Conservation (phyloP, 306 rosid genomes). For the Cicer arietinum region DNA sequence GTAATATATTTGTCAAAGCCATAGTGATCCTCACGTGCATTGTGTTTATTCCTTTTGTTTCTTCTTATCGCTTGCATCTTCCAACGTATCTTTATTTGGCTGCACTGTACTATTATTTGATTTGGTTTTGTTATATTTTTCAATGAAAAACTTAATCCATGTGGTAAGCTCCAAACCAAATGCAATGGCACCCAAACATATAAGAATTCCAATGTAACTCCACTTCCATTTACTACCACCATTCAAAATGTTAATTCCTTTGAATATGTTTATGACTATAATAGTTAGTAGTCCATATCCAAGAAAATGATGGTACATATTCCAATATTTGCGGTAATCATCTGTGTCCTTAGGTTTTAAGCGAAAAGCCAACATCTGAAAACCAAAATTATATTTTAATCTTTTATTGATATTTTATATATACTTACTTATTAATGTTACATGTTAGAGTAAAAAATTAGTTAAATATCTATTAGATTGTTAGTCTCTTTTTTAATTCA, state of each 20-base stretch:
- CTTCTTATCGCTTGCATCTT: not conserved
- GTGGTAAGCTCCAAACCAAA: slow-evolving; percentile 58
- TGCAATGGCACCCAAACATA: slow-evolving; percentile 42
- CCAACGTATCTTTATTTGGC: not conserved
- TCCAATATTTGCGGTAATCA: slow-evolving; percentile 76
- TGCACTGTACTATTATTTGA: too few relatives aligned
- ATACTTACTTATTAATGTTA: too few relatives aligned
- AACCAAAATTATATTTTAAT: slow-evolving; percentile 2
- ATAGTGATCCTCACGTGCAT: not conserved
- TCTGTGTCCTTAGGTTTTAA: slow-evolving; percentile 50
- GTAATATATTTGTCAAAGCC: not conserved
- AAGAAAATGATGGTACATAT: slow-evolving; percentile 88
- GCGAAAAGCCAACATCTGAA: slow-evolving; percentile 72
- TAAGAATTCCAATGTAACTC: slow-evolving; percentile 65
- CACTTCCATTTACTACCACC: slow-evolving; percentile 55
- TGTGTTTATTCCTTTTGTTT: slow-evolving; percentile 1
- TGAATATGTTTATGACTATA: slow-evolving; percentile 67
- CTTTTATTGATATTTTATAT: too few relatives aligned
- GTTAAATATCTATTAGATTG: too few relatives aligned
- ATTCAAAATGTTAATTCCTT: slow-evolving; percentile 69
- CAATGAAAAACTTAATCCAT: slow-evolving; percentile 43
- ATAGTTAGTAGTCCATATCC: slow-evolving; percentile 66
- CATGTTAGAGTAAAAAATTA: too few relatives aligned
- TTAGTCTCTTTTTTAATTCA: too few relatives aligned
- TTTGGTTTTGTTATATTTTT: too few relatives aligned